phyloP scores from a whole-genome alignment of 148 eudicot genomes.

The Silene latifolia region DNA sequence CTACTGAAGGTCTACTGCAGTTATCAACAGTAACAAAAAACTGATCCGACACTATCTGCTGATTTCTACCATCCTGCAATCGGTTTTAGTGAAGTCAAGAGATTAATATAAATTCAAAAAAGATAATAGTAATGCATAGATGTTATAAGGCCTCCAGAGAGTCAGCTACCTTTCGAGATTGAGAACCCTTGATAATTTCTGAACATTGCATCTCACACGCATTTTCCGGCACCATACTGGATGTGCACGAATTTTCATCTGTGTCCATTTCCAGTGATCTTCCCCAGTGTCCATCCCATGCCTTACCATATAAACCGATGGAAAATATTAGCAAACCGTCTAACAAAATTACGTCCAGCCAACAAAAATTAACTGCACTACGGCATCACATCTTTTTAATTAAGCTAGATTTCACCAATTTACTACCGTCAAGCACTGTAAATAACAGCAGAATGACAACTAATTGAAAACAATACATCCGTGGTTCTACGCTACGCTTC shows the following conservation, averaged over 20 bases:
- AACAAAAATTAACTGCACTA: not conserved
- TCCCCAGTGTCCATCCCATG: slow-evolving; percentile 29
- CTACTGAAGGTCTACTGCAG: slow-evolving; percentile 19
- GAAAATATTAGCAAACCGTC: slow-evolving; percentile 1
- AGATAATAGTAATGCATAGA: not conserved
- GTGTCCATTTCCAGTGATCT: slow-evolving; percentile 20
- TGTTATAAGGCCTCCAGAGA: too few species aligned
- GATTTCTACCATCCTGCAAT: slow-evolving; percentile 25
- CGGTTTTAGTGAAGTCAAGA: not conserved
- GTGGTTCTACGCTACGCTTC: too few species aligned
- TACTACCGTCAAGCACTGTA: too few species aligned
- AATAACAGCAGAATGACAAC: too few species aligned
- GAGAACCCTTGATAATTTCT: slow-evolving; percentile 14
- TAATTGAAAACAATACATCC: too few species aligned
- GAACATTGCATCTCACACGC: slow-evolving; percentile 27
- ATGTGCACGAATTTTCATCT: slow-evolving; percentile 24
- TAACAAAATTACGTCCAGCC: too few species aligned
- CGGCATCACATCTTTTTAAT: too few species aligned
- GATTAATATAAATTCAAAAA: not conserved
- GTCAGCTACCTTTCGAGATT: slow-evolving; percentile 18
- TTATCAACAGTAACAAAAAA: slow-evolving; percentile 14
- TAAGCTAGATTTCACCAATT: too few species aligned
- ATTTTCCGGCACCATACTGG: slow-evolving; percentile 22
- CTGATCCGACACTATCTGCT: slow-evolving; percentile 16
- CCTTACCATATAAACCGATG: slow-evolving; percentile 18